phyloP scores from a whole-genome alignment of 768 basidiomycete species.

The Serpula lacrymans region DNA sequence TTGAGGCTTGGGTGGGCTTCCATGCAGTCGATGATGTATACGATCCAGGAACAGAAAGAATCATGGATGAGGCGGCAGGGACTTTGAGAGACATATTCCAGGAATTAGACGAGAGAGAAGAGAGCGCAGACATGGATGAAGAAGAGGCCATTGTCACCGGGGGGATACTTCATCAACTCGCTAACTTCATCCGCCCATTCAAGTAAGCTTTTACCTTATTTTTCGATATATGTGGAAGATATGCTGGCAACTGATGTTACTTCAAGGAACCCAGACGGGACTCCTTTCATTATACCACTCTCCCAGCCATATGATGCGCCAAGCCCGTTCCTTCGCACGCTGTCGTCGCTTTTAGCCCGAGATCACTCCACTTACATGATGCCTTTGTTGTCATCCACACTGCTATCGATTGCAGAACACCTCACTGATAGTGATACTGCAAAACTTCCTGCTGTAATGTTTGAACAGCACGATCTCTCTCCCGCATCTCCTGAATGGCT shows the following conservation, averaged over 20 bases:
- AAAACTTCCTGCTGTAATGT: slow-evolving; percentile 58
- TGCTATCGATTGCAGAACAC: slow-evolving; percentile 66
- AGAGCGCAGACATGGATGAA: slow-evolving; percentile 53
- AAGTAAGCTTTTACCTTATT: slow-evolving; percentile 42
- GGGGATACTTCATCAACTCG: slow-evolving; percentile 55
- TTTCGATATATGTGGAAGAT: not conserved
- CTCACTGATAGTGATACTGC: slow-evolving; percentile 67
- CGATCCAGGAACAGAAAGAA: slow-evolving; percentile 43
- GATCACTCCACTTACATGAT: slow-evolving; percentile 57
- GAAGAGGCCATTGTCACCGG: slow-evolving; percentile 68
- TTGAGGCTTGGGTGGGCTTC: slow-evolving; percentile 55
- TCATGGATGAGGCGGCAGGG: slow-evolving; percentile 68
- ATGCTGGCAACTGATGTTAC: slow-evolving; percentile 10
- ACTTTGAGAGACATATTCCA: slow-evolving; percentile 71
- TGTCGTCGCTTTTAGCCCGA: slow-evolving; percentile 61
- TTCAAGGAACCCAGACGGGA: slow-evolving; percentile 42
- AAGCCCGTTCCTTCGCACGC: slow-evolving; percentile 55
- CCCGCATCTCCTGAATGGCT: slow-evolving; percentile 75
- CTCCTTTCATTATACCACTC: slow-evolving; percentile 49
- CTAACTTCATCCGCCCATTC: slow-evolving; percentile 52
- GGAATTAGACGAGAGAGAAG: slow-evolving; percentile 66
- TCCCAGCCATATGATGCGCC: slow-evolving; percentile 52
- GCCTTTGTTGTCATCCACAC: slow-evolving; percentile 59
- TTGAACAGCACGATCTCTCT: slow-evolving; percentile 62
- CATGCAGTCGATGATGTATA: slow-evolving; percentile 25